Percentiles rank a stretch among this genome's conserved stretches.
Conservation (phyloP, 164 flowering plant genomes). For the Chimonanthus salicifolius region DNA sequence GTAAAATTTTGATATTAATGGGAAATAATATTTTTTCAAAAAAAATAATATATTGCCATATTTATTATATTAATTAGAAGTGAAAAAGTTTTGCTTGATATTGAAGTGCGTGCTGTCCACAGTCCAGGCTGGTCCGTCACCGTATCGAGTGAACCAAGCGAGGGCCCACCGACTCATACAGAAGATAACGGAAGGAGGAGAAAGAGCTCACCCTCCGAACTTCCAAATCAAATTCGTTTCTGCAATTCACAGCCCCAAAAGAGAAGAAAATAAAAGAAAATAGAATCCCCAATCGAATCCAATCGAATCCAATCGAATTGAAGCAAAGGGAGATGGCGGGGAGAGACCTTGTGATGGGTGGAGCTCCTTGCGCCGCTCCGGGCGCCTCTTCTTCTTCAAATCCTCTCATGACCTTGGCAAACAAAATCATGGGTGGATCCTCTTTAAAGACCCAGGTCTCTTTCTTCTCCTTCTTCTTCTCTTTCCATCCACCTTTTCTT, state of each 20-base stretch:
- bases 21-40: no score
- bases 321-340: conserved; percentile 45
- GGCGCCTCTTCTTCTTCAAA: conserved; percentile 74
- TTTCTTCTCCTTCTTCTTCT: neutral
- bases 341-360: conserved; percentile 85
- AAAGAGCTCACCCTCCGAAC: no score
- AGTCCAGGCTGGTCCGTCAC: no score
- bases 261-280: neutral
- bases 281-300: neutral
- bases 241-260: neutral
- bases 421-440: conserved; percentile 60
- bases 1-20: no score
- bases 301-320: no score
- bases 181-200: no score
- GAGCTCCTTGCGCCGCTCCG: conserved; percentile 78
- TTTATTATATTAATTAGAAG: no score
- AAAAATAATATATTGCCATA: no score
- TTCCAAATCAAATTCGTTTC: neutral
- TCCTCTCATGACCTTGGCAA: conserved; percentile 79
- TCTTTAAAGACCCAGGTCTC: conserved; percentile 71
- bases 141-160: no score
- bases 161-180: no score
- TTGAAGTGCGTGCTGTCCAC: no score
- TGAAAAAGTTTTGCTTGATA: no score
- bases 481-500: neutral